A percentile compares a stretch with the other conserved stretches of the same genome.
Evolutionary conservation across 2,329 filamentous ascomycete genomes (phyloP).

Genomic region (Beauveria brongniartii): DNA sequence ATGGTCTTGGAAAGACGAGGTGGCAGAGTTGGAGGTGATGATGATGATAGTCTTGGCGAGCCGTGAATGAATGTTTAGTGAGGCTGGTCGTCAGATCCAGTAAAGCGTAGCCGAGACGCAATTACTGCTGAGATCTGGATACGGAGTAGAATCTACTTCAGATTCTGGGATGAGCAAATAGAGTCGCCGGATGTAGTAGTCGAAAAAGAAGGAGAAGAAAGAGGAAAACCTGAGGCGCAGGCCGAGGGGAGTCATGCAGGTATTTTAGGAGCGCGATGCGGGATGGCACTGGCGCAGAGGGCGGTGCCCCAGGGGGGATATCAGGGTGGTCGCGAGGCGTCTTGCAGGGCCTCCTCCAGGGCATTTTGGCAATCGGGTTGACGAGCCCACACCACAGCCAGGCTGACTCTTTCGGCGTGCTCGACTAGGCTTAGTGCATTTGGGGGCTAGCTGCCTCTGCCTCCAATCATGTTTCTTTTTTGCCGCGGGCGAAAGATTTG

Average conservation of each 20-base stretch:
- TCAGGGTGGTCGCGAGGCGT: not conserved
- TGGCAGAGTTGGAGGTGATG: not conserved
- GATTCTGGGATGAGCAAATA: not conserved
- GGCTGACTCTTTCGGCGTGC: constrained; percentile 37
- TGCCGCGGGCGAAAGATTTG: not conserved
- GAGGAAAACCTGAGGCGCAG: constrained; percentile 22
- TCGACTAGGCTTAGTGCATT: constrained; percentile 28
- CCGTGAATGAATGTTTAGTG: not conserved
- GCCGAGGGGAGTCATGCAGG: constrained; percentile 18
- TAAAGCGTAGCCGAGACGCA: constrained; percentile 5
- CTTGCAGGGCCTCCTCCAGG: not conserved
- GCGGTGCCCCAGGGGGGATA: not conserved
- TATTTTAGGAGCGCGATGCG: constrained; percentile 17
- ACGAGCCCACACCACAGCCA: not conserved
- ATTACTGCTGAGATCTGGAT: constrained; percentile 4
- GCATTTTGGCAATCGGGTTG: too few species aligned
- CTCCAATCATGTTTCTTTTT: constrained; percentile 21
- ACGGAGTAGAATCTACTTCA: not conserved
- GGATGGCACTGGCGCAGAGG: constrained; percentile 15
- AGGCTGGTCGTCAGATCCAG: constrained; percentile 8
- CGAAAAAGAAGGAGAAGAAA: constrained; percentile 12
- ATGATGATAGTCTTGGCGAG: not conserved
- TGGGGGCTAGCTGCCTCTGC: not conserved
- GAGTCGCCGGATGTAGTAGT: not conserved
- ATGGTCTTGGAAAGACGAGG: not conserved